A percentile compares a stretch with the other conserved stretches of the same genome.
Conservation (phyloP, 208 protist genomes). For the Eutreptiella sp. region DNA sequence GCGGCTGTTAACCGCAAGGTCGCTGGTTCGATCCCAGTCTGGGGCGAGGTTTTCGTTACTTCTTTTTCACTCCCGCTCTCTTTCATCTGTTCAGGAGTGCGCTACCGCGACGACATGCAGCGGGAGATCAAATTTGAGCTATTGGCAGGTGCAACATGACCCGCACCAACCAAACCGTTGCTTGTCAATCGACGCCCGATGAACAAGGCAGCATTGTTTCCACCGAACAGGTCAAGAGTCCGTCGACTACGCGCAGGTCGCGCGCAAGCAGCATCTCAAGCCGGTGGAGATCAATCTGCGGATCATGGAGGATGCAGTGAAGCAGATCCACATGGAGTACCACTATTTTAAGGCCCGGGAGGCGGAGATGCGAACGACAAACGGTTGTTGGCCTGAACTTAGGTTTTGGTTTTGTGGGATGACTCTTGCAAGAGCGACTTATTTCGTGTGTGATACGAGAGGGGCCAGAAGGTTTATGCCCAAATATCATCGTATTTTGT, state of each 20-base stretch:
- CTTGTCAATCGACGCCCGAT: too few species aligned
- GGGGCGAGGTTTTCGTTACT: background rate
- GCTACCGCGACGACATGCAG: background rate
- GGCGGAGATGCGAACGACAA: conserved; percentile 69
- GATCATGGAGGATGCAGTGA: conserved; percentile 69
- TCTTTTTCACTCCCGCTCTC: conserved; percentile 15
- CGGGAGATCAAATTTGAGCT: conserved; percentile 42
- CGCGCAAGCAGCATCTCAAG: conserved; percentile 70
- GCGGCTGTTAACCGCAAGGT: conserved; percentile 1
- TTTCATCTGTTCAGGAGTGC: background rate
- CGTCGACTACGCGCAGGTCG: conserved; percentile 59
- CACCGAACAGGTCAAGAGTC: conserved; percentile 45
- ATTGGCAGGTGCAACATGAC: conserved; percentile 39
- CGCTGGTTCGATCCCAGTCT: background rate
- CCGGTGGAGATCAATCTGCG: conserved; percentile 79
- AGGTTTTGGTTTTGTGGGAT: too few species aligned
- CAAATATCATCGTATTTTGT: too few species aligned
- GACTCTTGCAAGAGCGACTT: too few species aligned
- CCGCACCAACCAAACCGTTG: too few species aligned
- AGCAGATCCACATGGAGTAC: conserved; percentile 68
- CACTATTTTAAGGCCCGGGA: conserved; percentile 74
- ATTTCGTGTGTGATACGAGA: too few species aligned
- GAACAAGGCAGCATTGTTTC: too few species aligned
- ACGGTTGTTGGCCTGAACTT: conserved; percentile 57
- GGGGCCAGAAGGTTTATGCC: too few species aligned